Base-by-base conservation (phyloP, 1,284 basidiomycete species). In the Ustilago cynodontis region DNA sequence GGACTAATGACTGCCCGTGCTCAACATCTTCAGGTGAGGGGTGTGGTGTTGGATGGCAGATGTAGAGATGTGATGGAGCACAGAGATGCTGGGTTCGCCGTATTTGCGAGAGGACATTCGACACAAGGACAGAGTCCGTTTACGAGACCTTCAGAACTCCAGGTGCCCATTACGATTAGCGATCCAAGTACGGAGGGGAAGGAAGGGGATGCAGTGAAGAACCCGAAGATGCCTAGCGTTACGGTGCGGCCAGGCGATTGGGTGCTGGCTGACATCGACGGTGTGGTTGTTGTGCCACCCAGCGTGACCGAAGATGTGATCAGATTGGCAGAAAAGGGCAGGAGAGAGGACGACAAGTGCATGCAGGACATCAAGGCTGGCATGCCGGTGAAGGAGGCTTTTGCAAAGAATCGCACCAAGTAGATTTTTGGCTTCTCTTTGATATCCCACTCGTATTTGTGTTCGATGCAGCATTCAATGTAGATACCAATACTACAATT, bases 1-100 rank as follows among this genome's bases (percentile, higher is more conserved):
- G 94, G 94, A 3, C 89, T 96, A 35, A 94, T 96, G 93, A 92
- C 93, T 1, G 92, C 93, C 0, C 92, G 93, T 18, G 93, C 94
- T 0, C 90, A 91, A 80, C 88, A 89, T 14, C 90, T 91, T 47
- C 89, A 89, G 24, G 91, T 91, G 5, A 87, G 88, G 18, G 94
- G 93, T 7, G 93, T 93, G 37, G 88, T 96, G 54, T 91, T 96
- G 61, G 86, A 88, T 54, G 94, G 94, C 1, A 89, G 93, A 13
- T 93, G 93, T 87, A 90, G 94, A 73, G 94, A 96, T 86, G 85
- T 94, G 13, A 87, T 88, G 2, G 94, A 96, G 86, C 93, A 94
- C 79, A 89, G 91, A 47, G 88, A 88, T 3, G 87, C 90, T 3
- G 86, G 86, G 1, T 94, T 95, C 79, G 57, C 72, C 0, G 79